Conservation (phyloP, 495 filamentous ascomycete species). For the Hypoxylon trugodes region DNA sequence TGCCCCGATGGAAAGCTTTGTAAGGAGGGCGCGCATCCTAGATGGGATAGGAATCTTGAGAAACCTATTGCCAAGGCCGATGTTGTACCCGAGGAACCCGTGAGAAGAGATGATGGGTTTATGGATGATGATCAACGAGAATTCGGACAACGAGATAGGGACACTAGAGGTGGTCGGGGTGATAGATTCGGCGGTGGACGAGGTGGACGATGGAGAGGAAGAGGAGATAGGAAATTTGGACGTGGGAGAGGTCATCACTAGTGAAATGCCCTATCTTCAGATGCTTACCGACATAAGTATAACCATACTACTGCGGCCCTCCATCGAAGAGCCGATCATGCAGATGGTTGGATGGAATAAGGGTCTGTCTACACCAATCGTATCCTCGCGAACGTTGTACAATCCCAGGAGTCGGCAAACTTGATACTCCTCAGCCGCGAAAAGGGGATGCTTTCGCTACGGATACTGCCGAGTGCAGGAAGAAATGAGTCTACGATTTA, state of each 20-base stretch:
- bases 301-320: not conserved
- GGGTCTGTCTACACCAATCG: not conserved
- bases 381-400: not conserved
- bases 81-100: slow-evolving; percentile 61
- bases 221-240: slow-evolving; percentile 46
- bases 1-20: slow-evolving; percentile 86
- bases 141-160: slow-evolving; percentile 59
- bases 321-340: not conserved
- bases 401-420: no score
- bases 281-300: not conserved
- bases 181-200: slow-evolving; percentile 42
- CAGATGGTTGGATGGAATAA: not conserved
- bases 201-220: slow-evolving; percentile 47
- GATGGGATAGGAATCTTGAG: slow-evolving; percentile 78
- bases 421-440: no score
- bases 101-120: slow-evolving; percentile 58
- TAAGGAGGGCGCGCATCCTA: slow-evolving; percentile 79
- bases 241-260: slow-evolving; percentile 44
- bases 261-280: not conserved
- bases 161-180: slow-evolving; percentile 55
- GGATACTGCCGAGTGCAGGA: no score
- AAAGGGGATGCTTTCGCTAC: no score
- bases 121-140: slow-evolving; percentile 59
- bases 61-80: slow-evolving; percentile 74
- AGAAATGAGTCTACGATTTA: no score